Base-by-base conservation (phyloP, 331 rosid genomes). In the Dryas integrifolia region DNA sequence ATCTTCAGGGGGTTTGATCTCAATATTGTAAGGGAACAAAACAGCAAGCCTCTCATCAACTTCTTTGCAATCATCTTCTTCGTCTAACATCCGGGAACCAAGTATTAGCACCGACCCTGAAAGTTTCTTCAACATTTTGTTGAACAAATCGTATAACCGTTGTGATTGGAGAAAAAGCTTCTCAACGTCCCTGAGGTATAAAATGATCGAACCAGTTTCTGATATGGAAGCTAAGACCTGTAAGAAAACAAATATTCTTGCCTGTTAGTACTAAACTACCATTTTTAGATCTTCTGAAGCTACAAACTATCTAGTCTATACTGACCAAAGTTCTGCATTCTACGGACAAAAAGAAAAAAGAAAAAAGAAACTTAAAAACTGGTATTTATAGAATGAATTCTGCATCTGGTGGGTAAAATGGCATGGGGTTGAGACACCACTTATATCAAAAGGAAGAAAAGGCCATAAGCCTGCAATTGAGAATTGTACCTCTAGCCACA, bases 111-210 rank as follows among this genome's bases (percentile, higher is more conserved):
- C 86, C 1, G 96, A 84, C 35, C 97, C 96, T 3, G 98, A 84
- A 24, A 91, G 86, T 79, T 85, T 94, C 79, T 86, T 72, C 69
- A 91, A 61, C 88, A 94, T 81, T 51, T 80, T 88, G 35, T 78
- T 85, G 75, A 94, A 82, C 80, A 94, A 78, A 81, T 80, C 85
- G 77, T 79, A 86, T 45, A 91, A 67, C 68, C 96, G 84, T 56
- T 82, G 83, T 72, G 97, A 85, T 51, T 84, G 87, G 74, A 80
- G 85, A 76, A 91, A 72, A 53, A 89, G 88, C 83, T 85, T 89
- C 79, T 91, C 96, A 46, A 89, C 88, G 43, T 91, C 95, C 80
- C 96, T 89, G 57, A 94, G 73, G 74, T 89, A 94, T 74, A 94
- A 85, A 80, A 94, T 94, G 76, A 94, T 76, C 69, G 98, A 83